Evolutionary conservation across 768 basidiomycete species (phyloP).

Genomic region (Boletus vermiculosoides): DNA sequence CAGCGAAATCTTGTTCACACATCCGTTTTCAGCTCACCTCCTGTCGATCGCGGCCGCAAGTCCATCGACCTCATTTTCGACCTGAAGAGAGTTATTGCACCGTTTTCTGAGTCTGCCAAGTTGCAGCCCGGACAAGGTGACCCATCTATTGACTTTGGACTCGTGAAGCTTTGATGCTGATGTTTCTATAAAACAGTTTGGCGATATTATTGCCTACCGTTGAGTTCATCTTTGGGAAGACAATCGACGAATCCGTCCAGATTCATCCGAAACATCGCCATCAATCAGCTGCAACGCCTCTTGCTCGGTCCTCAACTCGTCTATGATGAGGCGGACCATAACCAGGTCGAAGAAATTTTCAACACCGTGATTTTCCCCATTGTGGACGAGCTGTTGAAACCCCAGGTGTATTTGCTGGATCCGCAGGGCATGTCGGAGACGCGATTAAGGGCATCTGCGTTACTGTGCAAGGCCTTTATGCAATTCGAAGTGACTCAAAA

Average conservation of each 20-base stretch:
- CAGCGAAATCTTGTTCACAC: background rate
- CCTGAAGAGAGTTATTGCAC: conserved; percentile 63
- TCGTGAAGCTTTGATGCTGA: conserved; percentile 4
- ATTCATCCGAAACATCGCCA: conserved; percentile 80
- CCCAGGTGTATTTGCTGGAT: conserved; percentile 75
- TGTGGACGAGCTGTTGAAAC: conserved; percentile 85
- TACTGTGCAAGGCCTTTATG: conserved; percentile 95
- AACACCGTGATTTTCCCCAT: conserved; percentile 88
- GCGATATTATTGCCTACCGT: conserved; percentile 72
- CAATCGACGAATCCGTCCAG: conserved; percentile 82
- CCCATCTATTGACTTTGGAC: conserved; percentile 6
- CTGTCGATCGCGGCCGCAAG: conserved; percentile 75
- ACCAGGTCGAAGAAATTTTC: conserved; percentile 79
- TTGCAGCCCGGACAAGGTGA: conserved; percentile 35
- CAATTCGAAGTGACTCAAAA: conserved; percentile 81
- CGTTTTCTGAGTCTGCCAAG: conserved; percentile 52
- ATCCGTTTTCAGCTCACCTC: conserved; percentile 56
- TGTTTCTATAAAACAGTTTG: conserved; percentile 52
- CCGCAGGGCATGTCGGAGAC: conserved; percentile 90
- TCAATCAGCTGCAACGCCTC: conserved; percentile 79
- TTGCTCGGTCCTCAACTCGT: conserved; percentile 74
- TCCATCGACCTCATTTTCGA: conserved; percentile 80
- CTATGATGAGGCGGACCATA: conserved; percentile 55
- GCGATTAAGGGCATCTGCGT: conserved; percentile 79
- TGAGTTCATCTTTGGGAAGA: conserved; percentile 68